phyloP scores from a whole-genome alignment of 805 yeast genomes.

The Barnettozyma pratensis region DNA sequence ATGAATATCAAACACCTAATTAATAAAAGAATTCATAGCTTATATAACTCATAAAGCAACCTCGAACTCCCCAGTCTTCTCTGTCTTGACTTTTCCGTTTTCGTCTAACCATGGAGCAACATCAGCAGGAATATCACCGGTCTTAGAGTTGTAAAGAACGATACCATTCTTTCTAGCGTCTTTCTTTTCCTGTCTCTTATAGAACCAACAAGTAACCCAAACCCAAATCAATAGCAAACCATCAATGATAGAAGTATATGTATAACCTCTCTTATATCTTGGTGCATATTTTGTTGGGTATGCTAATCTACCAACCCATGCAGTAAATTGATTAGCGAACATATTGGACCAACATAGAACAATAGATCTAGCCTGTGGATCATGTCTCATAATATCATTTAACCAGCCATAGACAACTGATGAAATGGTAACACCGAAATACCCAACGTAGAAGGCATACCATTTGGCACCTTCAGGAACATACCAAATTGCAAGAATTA shows the following conservation, averaged over 20 bases:
- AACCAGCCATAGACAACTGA: slow-evolving; percentile 55
- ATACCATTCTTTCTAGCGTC: slow-evolving; percentile 35
- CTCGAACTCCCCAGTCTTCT: no score
- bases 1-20: no score
- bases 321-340: slow-evolving; percentile 47
- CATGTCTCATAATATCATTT: slow-evolving; percentile 51
- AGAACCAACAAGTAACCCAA: slow-evolving; percentile 26
- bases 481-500: slow-evolving; percentile 46
- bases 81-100: not conserved
- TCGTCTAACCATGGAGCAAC: slow-evolving; percentile 3
- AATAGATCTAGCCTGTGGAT: slow-evolving; percentile 47
- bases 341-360: slow-evolving; percentile 44
- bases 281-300: slow-evolving; percentile 48
- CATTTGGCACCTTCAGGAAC: slow-evolving; percentile 49
- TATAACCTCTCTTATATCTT: slow-evolving; percentile 47
- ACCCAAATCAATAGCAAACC: slow-evolving; percentile 21
- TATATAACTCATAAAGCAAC: no score
- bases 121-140: slow-evolving; percentile 22
- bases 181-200: slow-evolving; percentile 34
- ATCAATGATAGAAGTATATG: slow-evolving; percentile 31
- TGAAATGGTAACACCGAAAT: slow-evolving; percentile 45
- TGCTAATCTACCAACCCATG: slow-evolving; percentile 36
- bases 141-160: slow-evolving; percentile 23
- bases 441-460: slow-evolving; percentile 36
- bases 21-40: no score